phyloP scores from a whole-genome alignment of 495 filamentous ascomycete genomes.

The Tuber microsphaerosporum region DNA sequence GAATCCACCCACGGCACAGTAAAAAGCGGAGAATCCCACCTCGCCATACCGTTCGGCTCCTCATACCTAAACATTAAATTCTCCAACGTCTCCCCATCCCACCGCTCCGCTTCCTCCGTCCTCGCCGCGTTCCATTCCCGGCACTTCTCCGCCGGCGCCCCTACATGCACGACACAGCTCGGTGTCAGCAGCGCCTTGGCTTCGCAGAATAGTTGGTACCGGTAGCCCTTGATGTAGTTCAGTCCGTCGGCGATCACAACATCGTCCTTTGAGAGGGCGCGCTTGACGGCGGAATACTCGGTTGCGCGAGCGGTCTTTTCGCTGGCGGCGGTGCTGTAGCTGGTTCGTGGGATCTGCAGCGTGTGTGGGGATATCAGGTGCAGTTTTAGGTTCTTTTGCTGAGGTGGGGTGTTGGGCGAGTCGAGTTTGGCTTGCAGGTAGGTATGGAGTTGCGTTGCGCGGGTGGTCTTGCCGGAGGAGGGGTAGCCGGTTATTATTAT shows the following conservation, averaged over 20 bases:
- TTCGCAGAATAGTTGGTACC: slow-evolving; percentile 94
- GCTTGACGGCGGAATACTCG: slow-evolving; percentile 76
- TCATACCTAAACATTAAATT: slow-evolving; percentile 94
- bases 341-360: slow-evolving; percentile 55
- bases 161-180: slow-evolving; percentile 80
- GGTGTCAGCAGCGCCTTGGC: slow-evolving; percentile 78
- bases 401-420: slow-evolving; percentile 47
- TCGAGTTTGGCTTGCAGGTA: slow-evolving; percentile 57
- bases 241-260: slow-evolving; percentile 69
- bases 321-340: slow-evolving; percentile 56
- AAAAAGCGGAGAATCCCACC: slow-evolving; percentile 94
- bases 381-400: slow-evolving; percentile 53
- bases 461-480: slow-evolving; percentile 83
- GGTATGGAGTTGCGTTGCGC: slow-evolving; percentile 66
- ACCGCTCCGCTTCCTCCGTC: slow-evolving; percentile 51
- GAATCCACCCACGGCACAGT: slow-evolving; percentile 75
- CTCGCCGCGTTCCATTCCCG: slow-evolving; percentile 31
- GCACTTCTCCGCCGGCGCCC: slow-evolving; percentile 58
- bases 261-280: slow-evolving; percentile 65
- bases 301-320: slow-evolving; percentile 92
- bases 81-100: slow-evolving; percentile 66
- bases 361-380: slow-evolving; percentile 62
- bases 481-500: slow-evolving; percentile 90
- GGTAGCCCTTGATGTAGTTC: slow-evolving; percentile 97
- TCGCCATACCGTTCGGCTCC: slow-evolving; percentile 87